phyloP scores from a whole-genome alignment of 768 basidiomycete species.

The Boletus tomentosulus region DNA sequence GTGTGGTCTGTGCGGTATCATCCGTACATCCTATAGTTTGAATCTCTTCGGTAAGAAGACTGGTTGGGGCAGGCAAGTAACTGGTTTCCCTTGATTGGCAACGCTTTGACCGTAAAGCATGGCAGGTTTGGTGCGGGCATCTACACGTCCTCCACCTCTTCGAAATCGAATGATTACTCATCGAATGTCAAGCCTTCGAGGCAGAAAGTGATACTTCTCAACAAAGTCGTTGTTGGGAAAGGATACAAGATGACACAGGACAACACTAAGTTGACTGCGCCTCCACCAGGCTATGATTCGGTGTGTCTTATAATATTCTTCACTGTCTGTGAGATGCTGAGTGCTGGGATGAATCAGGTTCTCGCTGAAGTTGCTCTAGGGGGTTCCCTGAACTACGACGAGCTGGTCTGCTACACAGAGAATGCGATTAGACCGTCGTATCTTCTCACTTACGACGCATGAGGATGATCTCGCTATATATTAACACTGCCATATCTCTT shows the following conservation, averaged over 20 bases:
- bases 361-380: constrained; percentile 56
- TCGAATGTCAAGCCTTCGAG: constrained; percentile 50
- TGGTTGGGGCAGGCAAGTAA: constrained; percentile 60
- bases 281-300: constrained; percentile 64
- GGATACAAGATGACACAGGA: constrained; percentile 64
- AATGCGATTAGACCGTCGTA: constrained; percentile 72
- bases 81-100: background rate
- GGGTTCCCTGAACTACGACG: constrained; percentile 65
- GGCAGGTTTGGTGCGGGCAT: constrained; percentile 65
- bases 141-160: constrained; percentile 76
- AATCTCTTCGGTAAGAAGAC: constrained; percentile 65
- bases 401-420: constrained; percentile 65
- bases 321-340: background rate
- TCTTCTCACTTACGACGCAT: constrained; percentile 62
- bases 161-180: constrained; percentile 75
- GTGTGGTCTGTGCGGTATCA: constrained; percentile 62
- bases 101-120: constrained; percentile 2
- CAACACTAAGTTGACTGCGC: constrained; percentile 48
- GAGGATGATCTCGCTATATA: background rate
- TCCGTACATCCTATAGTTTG: constrained; percentile 61
- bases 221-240: constrained; percentile 70
- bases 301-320: constrained; percentile 34
- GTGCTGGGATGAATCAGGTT: constrained; percentile 38
- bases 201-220: constrained; percentile 64
- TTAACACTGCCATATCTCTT: background rate